Conservation (phyloP, 495 filamentous ascomycete genomes). For the Hypoxylon crocopeplum region DNA sequence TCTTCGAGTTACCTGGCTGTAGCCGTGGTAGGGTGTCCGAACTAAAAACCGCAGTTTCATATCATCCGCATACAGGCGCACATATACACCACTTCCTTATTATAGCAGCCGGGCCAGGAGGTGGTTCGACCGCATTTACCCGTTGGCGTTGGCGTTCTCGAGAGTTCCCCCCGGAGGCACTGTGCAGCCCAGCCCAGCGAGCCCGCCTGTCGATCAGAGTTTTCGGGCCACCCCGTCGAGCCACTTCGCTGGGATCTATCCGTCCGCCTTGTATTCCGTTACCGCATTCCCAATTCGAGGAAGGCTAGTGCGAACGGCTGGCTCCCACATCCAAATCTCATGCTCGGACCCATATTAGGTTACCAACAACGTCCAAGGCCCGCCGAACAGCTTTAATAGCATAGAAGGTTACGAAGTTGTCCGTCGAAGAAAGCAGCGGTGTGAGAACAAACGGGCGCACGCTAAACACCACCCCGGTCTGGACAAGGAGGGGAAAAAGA, state of each 20-base stretch:
- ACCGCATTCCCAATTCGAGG: slow-evolving; percentile 37
- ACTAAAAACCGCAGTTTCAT: slow-evolving; percentile 29
- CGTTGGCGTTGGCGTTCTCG: too few species aligned
- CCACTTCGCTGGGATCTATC: slow-evolving; percentile 46
- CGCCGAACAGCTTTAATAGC: slow-evolving; percentile 32
- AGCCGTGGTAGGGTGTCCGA: slow-evolving; percentile 8
- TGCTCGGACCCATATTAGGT: slow-evolving; percentile 32
- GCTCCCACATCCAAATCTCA: slow-evolving; percentile 30
- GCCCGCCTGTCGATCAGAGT: slow-evolving; percentile 46
- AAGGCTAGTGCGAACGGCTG: slow-evolving; percentile 39
- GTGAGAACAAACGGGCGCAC: slow-evolving; percentile 42
- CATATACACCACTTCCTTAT: slow-evolving; percentile 21
- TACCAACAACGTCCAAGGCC: slow-evolving; percentile 29
- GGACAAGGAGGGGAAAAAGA: slow-evolving; percentile 36
- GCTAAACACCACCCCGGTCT: slow-evolving; percentile 31
- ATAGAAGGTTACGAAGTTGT: slow-evolving; percentile 28
- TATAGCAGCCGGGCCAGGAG: slow-evolving; percentile 31
- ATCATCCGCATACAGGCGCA: slow-evolving; percentile 16
- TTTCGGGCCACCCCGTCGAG: slow-evolving; percentile 47
- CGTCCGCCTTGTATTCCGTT: slow-evolving; percentile 45
- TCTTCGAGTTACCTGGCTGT: too few species aligned
- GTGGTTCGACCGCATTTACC: slow-evolving; percentile 37
- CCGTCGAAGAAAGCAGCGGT: slow-evolving; percentile 41
- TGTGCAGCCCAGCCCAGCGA: slow-evolving; percentile 38
- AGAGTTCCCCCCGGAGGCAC: slow-evolving; percentile 19